Percentiles rank a stretch among this genome's conserved stretches.
Conservation (phyloP, 2,329 filamentous ascomycete species). For the Thyridium curvatum region DNA sequence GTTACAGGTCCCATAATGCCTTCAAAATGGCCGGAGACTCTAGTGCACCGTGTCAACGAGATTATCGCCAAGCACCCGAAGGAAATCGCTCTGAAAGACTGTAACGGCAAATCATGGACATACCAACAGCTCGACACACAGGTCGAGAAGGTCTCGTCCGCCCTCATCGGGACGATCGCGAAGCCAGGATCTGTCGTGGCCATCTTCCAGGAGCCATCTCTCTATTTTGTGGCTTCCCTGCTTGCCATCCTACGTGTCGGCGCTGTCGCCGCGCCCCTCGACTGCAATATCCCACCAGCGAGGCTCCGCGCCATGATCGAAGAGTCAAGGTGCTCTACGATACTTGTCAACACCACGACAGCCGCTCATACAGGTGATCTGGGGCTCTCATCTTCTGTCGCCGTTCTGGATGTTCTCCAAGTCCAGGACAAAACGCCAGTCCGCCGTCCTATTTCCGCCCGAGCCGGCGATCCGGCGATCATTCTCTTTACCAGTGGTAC, state of each 20-base stretch:
- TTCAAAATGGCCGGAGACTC: slow-evolving; percentile 23
- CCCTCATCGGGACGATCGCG: slow-evolving; percentile 14
- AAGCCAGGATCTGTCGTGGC: slow-evolving; percentile 19
- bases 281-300: slow-evolving; percentile 19
- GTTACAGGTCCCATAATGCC: slow-evolving; percentile 8
- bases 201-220: slow-evolving; percentile 30
- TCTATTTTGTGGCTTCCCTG: slow-evolving; percentile 27
- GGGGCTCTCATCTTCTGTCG: background rate
- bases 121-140: slow-evolving; percentile 26
- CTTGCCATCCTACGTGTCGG: slow-evolving; percentile 33
- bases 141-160: slow-evolving; percentile 23
- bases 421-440: background rate
- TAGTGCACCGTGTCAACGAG: slow-evolving; percentile 27
- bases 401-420: background rate
- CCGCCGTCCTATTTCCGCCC: background rate
- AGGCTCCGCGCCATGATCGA: slow-evolving; percentile 22
- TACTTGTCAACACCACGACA: background rate
- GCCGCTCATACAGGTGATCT: background rate
- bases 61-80: slow-evolving; percentile 14
- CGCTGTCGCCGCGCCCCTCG: slow-evolving; percentile 32
- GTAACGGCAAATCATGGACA: slow-evolving; percentile 14
- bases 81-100: slow-evolving; percentile 12
- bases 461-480: slow-evolving; percentile 10
- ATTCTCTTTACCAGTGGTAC: slow-evolving; percentile 26
- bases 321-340: slow-evolving; percentile 16